Evolutionary conservation across 495 filamentous ascomycete species (phyloP).

Genomic region (Neohortaea acidophila): DNA sequence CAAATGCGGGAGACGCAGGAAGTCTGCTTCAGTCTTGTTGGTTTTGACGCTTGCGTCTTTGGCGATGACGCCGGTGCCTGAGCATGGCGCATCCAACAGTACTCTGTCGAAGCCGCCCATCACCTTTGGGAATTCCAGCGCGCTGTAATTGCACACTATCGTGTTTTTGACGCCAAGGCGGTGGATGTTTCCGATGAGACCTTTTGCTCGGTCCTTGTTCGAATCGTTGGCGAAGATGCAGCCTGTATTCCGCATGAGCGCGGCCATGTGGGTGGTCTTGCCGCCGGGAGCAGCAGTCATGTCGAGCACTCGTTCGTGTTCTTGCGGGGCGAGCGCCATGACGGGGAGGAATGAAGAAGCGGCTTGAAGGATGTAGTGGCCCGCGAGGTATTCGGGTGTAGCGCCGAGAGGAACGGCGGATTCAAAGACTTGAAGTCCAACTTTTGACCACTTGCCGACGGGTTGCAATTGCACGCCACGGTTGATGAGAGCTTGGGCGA

Average conservation of each 20-base stretch:
- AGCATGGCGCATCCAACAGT: constrained; percentile 67
- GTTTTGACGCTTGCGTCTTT: constrained; percentile 95
- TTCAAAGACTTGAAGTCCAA: constrained; percentile 92
- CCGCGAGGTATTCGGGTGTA: constrained; percentile 91
- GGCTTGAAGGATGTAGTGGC: constrained; percentile 94
- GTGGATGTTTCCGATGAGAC: constrained; percentile 95
- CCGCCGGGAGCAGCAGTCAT: constrained; percentile 98
- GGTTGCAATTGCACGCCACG: constrained; percentile 92
- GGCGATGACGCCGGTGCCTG: constrained; percentile 77
- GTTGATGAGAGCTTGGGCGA: constrained; percentile 91
- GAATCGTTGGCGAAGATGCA: constrained; percentile 93
- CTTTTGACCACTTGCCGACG: constrained; percentile 96
- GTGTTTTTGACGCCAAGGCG: constrained; percentile 86
- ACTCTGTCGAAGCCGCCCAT: constrained; percentile 89
- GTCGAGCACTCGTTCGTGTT: constrained; percentile 75
- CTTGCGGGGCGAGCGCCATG: constrained; percentile 90
- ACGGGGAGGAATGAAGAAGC: constrained; percentile 94
- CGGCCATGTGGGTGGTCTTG: constrained; percentile 92
- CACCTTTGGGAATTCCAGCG: constrained; percentile 77
- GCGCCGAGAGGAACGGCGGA: constrained; percentile 88
- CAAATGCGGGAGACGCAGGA: constrained; percentile 75
- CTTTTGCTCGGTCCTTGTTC: constrained; percentile 83
- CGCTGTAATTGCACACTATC: constrained; percentile 88
- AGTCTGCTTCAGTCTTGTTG: constrained; percentile 89
- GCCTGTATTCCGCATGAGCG: constrained; percentile 96